A percentile compares a stretch with the other conserved stretches of the same genome.
These are phyloP conservation scores for Trametes pubescens DNA, from an alignment of 1,284 basidiomycete species.

Conservation along the genomic window DNA sequence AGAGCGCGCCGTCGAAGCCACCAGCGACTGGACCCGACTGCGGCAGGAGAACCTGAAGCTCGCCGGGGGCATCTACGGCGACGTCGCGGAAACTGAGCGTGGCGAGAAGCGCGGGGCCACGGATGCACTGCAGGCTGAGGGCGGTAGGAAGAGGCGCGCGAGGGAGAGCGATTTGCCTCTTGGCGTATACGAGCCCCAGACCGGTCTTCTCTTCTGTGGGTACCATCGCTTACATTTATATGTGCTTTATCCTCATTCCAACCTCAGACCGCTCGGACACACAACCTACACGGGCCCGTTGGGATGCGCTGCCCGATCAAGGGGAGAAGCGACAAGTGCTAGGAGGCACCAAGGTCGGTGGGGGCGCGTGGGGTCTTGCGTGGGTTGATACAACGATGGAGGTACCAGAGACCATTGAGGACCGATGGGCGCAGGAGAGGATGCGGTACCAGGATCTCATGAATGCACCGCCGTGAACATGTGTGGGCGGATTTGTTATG, in stretches of 20 bases:
- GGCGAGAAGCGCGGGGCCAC: slow-evolving; percentile 38
- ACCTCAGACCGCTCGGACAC: slow-evolving; percentile 71
- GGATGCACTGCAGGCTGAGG: slow-evolving; percentile 39
- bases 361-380: slow-evolving; percentile 79
- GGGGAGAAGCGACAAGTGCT: slow-evolving; percentile 55
- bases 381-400: slow-evolving; percentile 82
- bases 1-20: slow-evolving; percentile 66
- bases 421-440: slow-evolving; percentile 27
- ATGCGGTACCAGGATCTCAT: slow-evolving; percentile 30
- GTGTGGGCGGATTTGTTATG: neutral
- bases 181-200: slow-evolving; percentile 80
- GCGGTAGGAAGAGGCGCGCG: slow-evolving; percentile 33
- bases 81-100: slow-evolving; percentile 28
- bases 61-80: slow-evolving; percentile 49
- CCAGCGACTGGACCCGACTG: slow-evolving; percentile 68
- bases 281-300: slow-evolving; percentile 70
- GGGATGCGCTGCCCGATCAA: slow-evolving; percentile 63
- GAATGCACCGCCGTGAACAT: neutral
- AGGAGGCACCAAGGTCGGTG: slow-evolving; percentile 77
- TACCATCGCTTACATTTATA: slow-evolving; percentile 10
- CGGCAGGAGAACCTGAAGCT: slow-evolving; percentile 64
- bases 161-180: slow-evolving; percentile 52
- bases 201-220: slow-evolving; percentile 73
- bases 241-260: slow-evolving; percentile 13
- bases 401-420: slow-evolving; percentile 29